Evolutionary conservation across 169 alveolate genomes (phyloP).

Genomic region (Babesia sp.): DNA sequence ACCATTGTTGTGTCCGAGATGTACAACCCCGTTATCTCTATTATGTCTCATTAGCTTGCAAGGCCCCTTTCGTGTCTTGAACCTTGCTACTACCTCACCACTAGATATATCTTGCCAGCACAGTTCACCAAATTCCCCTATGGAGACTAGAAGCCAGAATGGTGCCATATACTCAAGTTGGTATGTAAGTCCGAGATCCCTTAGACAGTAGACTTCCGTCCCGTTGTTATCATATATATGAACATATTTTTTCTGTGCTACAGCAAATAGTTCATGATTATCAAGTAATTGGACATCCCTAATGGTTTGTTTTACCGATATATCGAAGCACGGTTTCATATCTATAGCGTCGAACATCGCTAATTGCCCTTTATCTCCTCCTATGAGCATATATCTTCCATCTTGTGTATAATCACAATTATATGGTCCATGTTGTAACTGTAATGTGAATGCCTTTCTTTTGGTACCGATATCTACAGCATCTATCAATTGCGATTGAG

Average conservation of each 20-base stretch:
- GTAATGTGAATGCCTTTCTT: constrained; percentile 45
- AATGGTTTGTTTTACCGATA: constrained; percentile 76
- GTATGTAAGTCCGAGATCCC: constrained; percentile 79
- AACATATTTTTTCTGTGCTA: constrained; percentile 88
- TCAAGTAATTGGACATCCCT: constrained; percentile 89
- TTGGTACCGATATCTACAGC: constrained; percentile 56
- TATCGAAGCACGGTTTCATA: constrained; percentile 70
- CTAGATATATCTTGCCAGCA: constrained; percentile 88
- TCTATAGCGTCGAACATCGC: constrained; percentile 83
- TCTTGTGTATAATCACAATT: constrained; percentile 85
- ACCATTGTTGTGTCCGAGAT: constrained; percentile 91
- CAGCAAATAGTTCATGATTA: constrained; percentile 90
- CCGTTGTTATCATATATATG: constrained; percentile 93
- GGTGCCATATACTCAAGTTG: constrained; percentile 91
- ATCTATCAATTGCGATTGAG: constrained; percentile 35
- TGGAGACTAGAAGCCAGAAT: constrained; percentile 88
- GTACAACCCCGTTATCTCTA: constrained; percentile 87
- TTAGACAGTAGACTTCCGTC: constrained; percentile 89
- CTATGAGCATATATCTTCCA: constrained; percentile 88
- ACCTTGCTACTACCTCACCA: constrained; percentile 90
- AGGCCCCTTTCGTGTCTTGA: constrained; percentile 88
- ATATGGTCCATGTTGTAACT: constrained; percentile 87
- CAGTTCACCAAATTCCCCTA: constrained; percentile 90
- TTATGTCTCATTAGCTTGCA: constrained; percentile 87
- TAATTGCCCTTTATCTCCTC: constrained; percentile 92